Base-by-base conservation (phyloP, 2,329 filamentous ascomycete genomes). In the Penicillium occitanis region DNA sequence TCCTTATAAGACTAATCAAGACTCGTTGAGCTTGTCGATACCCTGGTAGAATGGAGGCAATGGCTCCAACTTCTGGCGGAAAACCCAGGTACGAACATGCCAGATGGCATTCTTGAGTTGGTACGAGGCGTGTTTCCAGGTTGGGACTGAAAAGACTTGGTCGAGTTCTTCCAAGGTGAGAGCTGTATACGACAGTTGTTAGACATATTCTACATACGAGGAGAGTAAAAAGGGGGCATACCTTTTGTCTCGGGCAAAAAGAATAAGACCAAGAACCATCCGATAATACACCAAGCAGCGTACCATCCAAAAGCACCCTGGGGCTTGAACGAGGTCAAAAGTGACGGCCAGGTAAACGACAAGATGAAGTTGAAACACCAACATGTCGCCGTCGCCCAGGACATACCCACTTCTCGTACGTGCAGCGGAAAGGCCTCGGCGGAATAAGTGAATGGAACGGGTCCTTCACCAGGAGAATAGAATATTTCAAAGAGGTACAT, bases 391-490 rank as follows among this genome's bases (percentile, higher is more conserved):
- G 84, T 86, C 0, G 81, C 85, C 67, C 79, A 82, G 3, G 84
- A 85, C 87, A 89, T 89, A 44, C 86, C 87, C 10, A 87, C 79
- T n/a, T 86, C 82, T 11, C 87, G 84, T 40, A 88, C 83, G 66
- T 88, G 85, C 10, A 88, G 75, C 8, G 86, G 87, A 71, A 88
- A 89, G 0, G 85, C 86, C 73, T 89, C 87, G 5, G 87, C 87
- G 0, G 85, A 87, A 73, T 89, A 89, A 0, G 86, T 87, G 70
- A 89, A 89, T 0, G 87, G 87, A 0, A 88, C 87, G 0, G 84
- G 84, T 0, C 87, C 87, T 73, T 86, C 86, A 25, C 87, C 87
- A 0, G 86, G 79, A 0, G 79, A 81, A 71, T 85, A 85, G 30
- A 82, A 80, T 17, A 85, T 79, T 69, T 83, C 83, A 71, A 85